Evolutionary conservation across 2,329 filamentous ascomycete genomes (phyloP).

Genomic region (Xylaria sp.): DNA sequence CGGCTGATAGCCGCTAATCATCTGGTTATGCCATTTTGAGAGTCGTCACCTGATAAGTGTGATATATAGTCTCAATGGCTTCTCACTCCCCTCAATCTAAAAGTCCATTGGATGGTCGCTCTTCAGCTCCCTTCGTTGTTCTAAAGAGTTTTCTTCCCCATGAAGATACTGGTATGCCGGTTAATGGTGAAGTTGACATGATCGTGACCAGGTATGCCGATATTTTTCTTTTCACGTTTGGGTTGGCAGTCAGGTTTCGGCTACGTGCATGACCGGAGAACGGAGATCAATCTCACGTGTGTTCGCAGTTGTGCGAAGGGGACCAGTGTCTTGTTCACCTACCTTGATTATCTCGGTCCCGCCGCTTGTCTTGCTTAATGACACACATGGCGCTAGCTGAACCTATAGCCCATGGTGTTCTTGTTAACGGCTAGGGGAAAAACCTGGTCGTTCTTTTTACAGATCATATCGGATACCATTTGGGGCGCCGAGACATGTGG

Average conservation of each 20-base stretch:
- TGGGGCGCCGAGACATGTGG: constrained; percentile 13
- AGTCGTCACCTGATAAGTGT: constrained; percentile 25
- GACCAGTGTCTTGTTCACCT: background rate
- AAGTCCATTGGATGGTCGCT: constrained; percentile 10
- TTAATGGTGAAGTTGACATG: background rate
- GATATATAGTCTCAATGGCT: constrained; percentile 8
- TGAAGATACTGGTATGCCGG: background rate
- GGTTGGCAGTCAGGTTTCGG: background rate
- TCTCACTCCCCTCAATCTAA: constrained; percentile 5
- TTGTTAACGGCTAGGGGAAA: background rate
- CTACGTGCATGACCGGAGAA: background rate
- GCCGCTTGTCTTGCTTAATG: too few species aligned
- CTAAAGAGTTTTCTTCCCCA: background rate
- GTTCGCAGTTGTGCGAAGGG: background rate
- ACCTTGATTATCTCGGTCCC: constrained; percentile 2
- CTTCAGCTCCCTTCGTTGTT: constrained; percentile 14
- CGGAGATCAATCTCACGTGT: background rate
- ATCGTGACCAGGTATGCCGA: background rate
- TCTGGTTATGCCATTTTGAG: constrained; percentile 15
- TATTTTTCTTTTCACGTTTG: background rate
- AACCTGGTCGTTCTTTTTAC: background rate
- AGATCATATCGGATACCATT: background rate
- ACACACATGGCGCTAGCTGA: constrained; percentile 18
- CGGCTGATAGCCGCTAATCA: constrained; percentile 17
- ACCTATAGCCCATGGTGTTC: background rate